Evolutionary conservation across 441 rosid species (phyloP).

Genomic region (Populus hybrid): DNA sequence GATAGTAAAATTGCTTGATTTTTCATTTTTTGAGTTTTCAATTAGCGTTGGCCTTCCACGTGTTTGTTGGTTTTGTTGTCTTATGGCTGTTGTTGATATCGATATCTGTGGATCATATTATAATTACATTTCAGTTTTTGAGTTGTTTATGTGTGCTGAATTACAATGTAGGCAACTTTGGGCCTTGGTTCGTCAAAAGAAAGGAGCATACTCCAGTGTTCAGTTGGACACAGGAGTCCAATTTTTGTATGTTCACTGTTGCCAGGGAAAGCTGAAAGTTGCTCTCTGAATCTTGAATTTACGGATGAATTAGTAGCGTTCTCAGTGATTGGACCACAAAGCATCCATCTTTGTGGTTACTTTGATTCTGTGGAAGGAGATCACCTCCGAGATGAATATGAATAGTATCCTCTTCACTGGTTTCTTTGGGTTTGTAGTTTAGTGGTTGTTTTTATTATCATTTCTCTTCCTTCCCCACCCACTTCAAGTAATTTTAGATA

Average conservation of each 20-base stretch:
- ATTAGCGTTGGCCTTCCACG: background rate
- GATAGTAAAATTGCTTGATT: background rate
- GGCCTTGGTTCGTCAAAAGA: slow-evolving; percentile 67
- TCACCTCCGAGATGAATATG: slow-evolving; percentile 50
- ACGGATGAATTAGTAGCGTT: slow-evolving; percentile 63
- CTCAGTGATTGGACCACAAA: slow-evolving; percentile 64
- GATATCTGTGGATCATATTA: background rate
- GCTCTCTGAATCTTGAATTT: slow-evolving; percentile 75
- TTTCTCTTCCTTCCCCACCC: background rate
- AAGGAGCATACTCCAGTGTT: slow-evolving; percentile 70
- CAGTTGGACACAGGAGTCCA: slow-evolving; percentile 54
- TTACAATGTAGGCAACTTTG: slow-evolving; percentile 68
- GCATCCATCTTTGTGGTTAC: slow-evolving; percentile 88
- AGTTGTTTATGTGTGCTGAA: background rate
- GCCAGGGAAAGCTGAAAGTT: slow-evolving; percentile 65
- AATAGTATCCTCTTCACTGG: slow-evolving; percentile 66
- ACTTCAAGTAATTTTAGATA: background rate
- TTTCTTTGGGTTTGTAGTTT: background rate
- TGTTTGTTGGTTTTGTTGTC: background rate
- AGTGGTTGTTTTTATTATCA: background rate
- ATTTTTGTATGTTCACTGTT: slow-evolving; percentile 74
- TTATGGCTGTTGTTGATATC: background rate
- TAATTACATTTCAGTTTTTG: background rate
- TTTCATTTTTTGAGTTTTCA: background rate
- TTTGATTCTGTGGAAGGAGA: slow-evolving; percentile 52